Evolutionary conservation across 148 eudicot species (phyloP).

Genomic region (Drosera capensis): DNA sequence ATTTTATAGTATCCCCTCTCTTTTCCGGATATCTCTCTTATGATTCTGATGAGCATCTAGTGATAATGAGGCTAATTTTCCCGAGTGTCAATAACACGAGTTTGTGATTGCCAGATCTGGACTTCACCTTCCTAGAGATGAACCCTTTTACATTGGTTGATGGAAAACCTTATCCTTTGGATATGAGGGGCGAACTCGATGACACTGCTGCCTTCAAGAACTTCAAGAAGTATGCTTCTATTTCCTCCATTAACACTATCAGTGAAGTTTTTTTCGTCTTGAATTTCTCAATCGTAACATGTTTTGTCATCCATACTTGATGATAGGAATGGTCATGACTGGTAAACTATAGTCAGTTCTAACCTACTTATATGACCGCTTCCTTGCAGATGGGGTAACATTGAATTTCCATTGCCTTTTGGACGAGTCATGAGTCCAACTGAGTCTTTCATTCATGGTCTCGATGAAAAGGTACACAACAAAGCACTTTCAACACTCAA

Average conservation of each 20-base stretch:
- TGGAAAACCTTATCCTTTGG: slow-evolving; percentile 94
- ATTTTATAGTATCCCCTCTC: too few relatives aligned
- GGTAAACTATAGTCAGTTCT: not conserved
- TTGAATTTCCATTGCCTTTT: slow-evolving; percentile 92
- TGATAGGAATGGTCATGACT: not conserved
- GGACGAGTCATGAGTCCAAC: slow-evolving; percentile 96
- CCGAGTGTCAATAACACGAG: not conserved
- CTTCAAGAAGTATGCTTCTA: slow-evolving; percentile 27
- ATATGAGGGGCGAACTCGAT: slow-evolving; percentile 98
- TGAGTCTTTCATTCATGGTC: slow-evolving; percentile 73
- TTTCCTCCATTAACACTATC: not conserved
- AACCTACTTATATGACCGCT: not conserved
- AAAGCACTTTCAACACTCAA: too few relatives aligned
- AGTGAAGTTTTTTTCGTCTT: not conserved
- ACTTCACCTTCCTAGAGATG: slow-evolving; percentile 95
- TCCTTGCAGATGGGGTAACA: slow-evolving; percentile 59
- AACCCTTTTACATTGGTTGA: slow-evolving; percentile 87
- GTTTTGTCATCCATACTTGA: not conserved
- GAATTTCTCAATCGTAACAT: not conserved
- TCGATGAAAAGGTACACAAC: slow-evolving; percentile 78
- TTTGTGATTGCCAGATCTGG: slow-evolving; percentile 42
- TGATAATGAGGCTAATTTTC: too few relatives aligned
- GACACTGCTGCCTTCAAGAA: slow-evolving; percentile 78
- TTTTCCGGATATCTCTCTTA: too few relatives aligned
- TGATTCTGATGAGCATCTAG: too few relatives aligned